Evolutionary conservation across 2,329 filamentous ascomycete species (phyloP).

Genomic region (Exophiala phaeomuriformis): DNA sequence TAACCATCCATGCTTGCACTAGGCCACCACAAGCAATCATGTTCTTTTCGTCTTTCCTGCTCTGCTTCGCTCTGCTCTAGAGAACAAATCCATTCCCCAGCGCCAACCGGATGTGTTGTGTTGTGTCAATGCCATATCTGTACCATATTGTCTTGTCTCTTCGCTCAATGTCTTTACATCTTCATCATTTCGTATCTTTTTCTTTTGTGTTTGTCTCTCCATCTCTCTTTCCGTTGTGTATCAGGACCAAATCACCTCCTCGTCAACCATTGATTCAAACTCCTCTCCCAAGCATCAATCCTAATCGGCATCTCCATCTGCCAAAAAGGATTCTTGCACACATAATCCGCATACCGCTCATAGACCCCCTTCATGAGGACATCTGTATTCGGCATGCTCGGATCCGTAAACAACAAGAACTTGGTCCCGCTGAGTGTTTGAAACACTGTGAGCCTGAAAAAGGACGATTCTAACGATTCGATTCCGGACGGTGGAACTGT

Average conservation of each 20-base stretch:
- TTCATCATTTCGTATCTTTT: no score
- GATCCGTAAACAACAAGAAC: conserved; percentile 91
- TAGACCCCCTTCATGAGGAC: conserved; percentile 77
- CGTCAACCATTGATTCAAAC: conserved; percentile 71
- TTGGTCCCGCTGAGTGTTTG: conserved; percentile 90
- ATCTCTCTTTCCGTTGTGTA: neutral
- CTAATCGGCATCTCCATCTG: conserved; percentile 95
- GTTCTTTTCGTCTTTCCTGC: no score
- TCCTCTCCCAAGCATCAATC: conserved; percentile 90
- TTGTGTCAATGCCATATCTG: no score
- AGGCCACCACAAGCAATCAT: no score
- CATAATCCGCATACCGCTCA: conserved; percentile 90
- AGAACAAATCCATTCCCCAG: no score
- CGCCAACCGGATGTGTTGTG: no score
- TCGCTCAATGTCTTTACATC: no score
- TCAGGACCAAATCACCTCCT: conserved; percentile 34
- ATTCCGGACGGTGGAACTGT: conserved; percentile 54
- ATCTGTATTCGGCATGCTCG: conserved; percentile 79
- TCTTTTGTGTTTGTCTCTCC: no score
- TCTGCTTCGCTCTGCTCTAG: no score
- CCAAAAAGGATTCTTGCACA: conserved; percentile 99
- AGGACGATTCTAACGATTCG: conserved; percentile 86
- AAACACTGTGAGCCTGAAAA: conserved; percentile 94
- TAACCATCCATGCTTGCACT: no score
- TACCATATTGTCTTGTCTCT: no score